These are phyloP conservation scores for Metarhizium guizhouense DNA, from an alignment of 2,329 filamentous ascomycete genomes.

Conservation along the genomic window DNA sequence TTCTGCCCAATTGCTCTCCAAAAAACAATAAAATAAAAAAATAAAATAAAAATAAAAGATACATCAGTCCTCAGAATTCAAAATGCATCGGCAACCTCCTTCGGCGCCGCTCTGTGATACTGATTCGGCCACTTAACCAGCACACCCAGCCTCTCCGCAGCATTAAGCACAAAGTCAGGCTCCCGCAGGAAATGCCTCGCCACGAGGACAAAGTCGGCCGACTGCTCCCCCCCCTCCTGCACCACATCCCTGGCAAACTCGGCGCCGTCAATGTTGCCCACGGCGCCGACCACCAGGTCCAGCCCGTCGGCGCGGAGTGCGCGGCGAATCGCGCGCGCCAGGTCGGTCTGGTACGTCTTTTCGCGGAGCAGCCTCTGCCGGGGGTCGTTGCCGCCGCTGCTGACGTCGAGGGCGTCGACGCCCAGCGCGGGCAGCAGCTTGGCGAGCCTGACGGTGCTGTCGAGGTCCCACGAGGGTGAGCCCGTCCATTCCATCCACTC, in stretches of 20 bases:
- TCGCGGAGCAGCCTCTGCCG: slow-evolving; percentile 51
- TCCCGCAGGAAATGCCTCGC: slow-evolving; percentile 76
- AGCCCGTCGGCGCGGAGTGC: slow-evolving; percentile 42
- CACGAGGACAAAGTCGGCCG: slow-evolving; percentile 61
- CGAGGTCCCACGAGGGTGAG: slow-evolving; percentile 55
- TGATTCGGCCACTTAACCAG: slow-evolving; percentile 66
- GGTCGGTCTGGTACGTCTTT: slow-evolving; percentile 64
- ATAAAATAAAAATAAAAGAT: no score
- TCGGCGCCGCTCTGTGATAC: slow-evolving; percentile 32
- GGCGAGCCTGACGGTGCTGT: slow-evolving; percentile 59
- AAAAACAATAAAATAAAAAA: no score
- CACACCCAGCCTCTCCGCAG: slow-evolving; percentile 63
- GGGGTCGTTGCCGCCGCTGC: slow-evolving; percentile 61
- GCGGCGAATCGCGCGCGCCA: slow-evolving; percentile 63
- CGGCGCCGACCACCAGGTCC: slow-evolving; percentile 58
- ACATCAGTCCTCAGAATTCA: background rate
- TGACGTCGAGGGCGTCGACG: slow-evolving; percentile 78
- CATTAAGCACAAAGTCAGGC: slow-evolving; percentile 66
- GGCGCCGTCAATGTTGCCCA: slow-evolving; percentile 64
- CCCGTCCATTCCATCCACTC: slow-evolving; percentile 49
- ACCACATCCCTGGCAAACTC: slow-evolving; percentile 53
- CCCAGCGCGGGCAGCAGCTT: slow-evolving; percentile 61
- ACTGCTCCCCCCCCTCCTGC: slow-evolving; percentile 31
- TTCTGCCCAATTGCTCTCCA: no score
- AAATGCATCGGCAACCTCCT: slow-evolving; percentile 3